Evolutionary conservation across 768 basidiomycete genomes (phyloP), one percentile per base, ranked within the genome.

Genomic region (Podaxis mareebaensis): DNA sequence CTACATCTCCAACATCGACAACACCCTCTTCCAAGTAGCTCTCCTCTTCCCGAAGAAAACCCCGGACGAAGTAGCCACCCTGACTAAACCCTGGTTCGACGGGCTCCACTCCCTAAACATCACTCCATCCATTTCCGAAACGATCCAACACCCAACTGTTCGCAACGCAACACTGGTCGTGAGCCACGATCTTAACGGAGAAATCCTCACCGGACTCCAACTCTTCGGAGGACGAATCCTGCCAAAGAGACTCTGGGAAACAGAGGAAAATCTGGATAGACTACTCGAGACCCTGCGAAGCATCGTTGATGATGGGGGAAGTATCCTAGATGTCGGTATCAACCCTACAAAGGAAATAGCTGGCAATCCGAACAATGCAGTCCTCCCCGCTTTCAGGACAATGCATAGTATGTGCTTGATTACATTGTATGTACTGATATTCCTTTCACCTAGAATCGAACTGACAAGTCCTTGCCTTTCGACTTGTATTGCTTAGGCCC

Each of bases 301-400:
- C 3, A 51, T 67, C 26, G 61, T 63, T 22, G 68, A 66, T 44
- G 66, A 67, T 53, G 66, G 59, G 17, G 55, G 44, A 2, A 66
- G 60, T 33, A 46, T 30, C 13, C 26, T 66, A 7, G 65, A 67
- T 13, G 63, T 64, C 44, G 68, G 63, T 15, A 57, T 69, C 17
- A 65, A 65, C 44, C 68, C 68, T 8, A 63, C 62, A 5, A 62
- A 61, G 52, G 61, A 55, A 28, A 22, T 56, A 10, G 49, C 61
- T 12, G 61, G 61, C 2, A 22, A 64, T 28, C 64, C 66, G 11
- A 33, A 61, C 39, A 68, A 68, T 20, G 66, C 68, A 0, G 55
- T 68, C 10, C 62, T 68, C 15, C 68, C 66, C 39, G 62, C 66
- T 1, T 68, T 66, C 61, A 63, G 68, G 36, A 58, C 60, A 2